Conservation (phyloP, 1,139 yeast genomes). For the Torulaspora pretoriensis region DNA sequence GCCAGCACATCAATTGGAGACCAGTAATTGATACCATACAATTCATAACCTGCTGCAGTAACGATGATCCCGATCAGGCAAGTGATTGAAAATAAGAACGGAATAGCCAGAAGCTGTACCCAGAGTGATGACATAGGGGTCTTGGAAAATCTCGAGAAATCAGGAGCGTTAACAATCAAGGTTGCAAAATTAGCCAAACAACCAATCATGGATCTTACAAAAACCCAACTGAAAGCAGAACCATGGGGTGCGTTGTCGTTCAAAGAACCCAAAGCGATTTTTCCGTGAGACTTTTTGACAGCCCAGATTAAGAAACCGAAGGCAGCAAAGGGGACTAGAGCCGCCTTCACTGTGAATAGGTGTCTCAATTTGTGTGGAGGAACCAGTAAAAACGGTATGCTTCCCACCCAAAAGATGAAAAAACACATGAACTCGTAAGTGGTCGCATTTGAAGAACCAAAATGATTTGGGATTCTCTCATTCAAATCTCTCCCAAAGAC, state of each 20-base stretch:
- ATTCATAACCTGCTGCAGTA: constrained; percentile 68
- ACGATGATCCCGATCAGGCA: constrained; percentile 83
- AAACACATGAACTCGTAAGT: constrained; percentile 68
- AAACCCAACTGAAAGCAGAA: constrained; percentile 56
- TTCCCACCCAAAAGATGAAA: constrained; percentile 72
- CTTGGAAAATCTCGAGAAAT: constrained; percentile 78
- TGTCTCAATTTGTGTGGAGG: constrained; percentile 80
- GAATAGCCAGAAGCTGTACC: constrained; percentile 63
- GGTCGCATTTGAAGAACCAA: constrained; percentile 51
- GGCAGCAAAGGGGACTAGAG: constrained; percentile 75
- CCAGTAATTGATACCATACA: constrained; percentile 77
- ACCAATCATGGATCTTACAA: constrained; percentile 73
- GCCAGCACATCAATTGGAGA: constrained; percentile 76
- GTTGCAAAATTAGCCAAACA: constrained; percentile 84
- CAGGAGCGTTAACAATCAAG: constrained; percentile 82
- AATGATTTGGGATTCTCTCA: constrained; percentile 48
- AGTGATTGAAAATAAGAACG: constrained; percentile 72
- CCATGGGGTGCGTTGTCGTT: constrained; percentile 27
- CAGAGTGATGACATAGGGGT: constrained; percentile 46
- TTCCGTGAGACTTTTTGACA: constrained; percentile 46
- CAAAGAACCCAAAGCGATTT: constrained; percentile 31
- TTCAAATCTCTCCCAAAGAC: constrained; percentile 61
- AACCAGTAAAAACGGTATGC: constrained; percentile 74
- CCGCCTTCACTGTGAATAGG: constrained; percentile 74
- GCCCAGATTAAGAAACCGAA: constrained; percentile 79